phyloP scores from a whole-genome alignment of 1,139 yeast genomes.

The Blastobotrys buckinghamii region DNA sequence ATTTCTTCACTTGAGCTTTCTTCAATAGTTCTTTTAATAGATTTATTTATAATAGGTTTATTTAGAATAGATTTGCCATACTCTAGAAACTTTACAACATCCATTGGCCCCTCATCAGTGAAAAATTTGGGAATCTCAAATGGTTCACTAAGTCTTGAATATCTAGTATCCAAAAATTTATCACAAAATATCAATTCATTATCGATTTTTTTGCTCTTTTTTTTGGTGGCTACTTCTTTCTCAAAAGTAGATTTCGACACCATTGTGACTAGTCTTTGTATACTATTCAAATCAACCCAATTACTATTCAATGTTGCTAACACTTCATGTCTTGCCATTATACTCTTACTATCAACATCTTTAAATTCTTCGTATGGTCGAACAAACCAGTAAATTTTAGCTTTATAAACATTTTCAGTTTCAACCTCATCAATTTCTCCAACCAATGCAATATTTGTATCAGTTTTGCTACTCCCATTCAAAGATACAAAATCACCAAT shows the following conservation, averaged over 20 bases:
- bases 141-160: not conserved
- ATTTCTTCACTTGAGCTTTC: not conserved
- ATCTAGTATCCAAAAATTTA: not conserved
- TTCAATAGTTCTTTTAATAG: not conserved
- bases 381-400: not conserved
- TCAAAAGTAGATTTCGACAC: not conserved
- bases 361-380: not conserved
- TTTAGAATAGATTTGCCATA: not conserved
- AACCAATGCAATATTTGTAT: not conserved
- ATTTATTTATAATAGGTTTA: not conserved
- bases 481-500: constrained; percentile 2
- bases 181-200: not conserved
- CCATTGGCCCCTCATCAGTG: not conserved
- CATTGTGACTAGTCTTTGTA: not conserved
- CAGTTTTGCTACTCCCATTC: not conserved
- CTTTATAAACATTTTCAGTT: not conserved
- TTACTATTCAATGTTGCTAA: constrained; percentile 1
- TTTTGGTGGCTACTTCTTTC: not conserved
- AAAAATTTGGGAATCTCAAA: not conserved
- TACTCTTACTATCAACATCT: not conserved
- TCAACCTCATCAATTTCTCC: not conserved
- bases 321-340: not conserved
- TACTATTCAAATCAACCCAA: constrained; percentile 3
- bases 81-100: not conserved
- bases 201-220: not conserved